phyloP scores from a whole-genome alignment of 108 stramenopile species.

The Parietichytrium sp. region DNA sequence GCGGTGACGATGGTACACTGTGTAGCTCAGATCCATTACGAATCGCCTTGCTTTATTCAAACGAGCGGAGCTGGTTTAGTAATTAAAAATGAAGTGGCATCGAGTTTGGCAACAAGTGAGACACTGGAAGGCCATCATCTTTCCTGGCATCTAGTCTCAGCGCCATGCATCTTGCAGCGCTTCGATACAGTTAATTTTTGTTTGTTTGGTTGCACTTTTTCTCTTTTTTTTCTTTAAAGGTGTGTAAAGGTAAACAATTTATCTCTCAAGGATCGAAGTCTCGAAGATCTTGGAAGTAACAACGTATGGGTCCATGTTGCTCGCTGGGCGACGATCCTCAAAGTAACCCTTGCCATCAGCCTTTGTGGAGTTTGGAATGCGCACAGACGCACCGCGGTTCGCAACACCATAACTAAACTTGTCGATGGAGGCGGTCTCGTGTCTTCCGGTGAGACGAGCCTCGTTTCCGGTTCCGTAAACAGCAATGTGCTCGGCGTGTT shows the following conservation, averaged over 20 bases:
- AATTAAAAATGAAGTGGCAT: too few species aligned
- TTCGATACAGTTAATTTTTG: neutral
- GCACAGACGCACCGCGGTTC: conserved; percentile 89
- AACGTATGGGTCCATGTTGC: conserved; percentile 93
- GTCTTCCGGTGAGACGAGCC: conserved; percentile 85
- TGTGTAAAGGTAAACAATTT: neutral
- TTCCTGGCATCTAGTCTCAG: neutral
- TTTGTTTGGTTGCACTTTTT: neutral
- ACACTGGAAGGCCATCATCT: too few species aligned
- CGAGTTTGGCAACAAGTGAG: too few species aligned
- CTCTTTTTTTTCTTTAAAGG: neutral
- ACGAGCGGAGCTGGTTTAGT: too few species aligned
- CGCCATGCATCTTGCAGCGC: neutral
- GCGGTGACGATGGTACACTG: too few species aligned
- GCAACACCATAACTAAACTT: conserved; percentile 91
- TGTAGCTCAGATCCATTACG: too few species aligned
- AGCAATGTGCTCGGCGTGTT: conserved; percentile 91
- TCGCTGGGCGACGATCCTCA: conserved; percentile 92
- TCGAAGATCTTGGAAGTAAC: conserved; percentile 91
- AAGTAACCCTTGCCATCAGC: conserved; percentile 92
- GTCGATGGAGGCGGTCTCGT: conserved; percentile 88
- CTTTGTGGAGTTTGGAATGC: conserved; percentile 89
- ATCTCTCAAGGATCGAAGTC: conserved; percentile 56
- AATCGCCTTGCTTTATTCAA: too few species aligned
- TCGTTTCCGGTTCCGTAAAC: conserved; percentile 94